Base-by-base conservation (phyloP, 441 rosid genomes). In the Corymbia calophylla region DNA sequence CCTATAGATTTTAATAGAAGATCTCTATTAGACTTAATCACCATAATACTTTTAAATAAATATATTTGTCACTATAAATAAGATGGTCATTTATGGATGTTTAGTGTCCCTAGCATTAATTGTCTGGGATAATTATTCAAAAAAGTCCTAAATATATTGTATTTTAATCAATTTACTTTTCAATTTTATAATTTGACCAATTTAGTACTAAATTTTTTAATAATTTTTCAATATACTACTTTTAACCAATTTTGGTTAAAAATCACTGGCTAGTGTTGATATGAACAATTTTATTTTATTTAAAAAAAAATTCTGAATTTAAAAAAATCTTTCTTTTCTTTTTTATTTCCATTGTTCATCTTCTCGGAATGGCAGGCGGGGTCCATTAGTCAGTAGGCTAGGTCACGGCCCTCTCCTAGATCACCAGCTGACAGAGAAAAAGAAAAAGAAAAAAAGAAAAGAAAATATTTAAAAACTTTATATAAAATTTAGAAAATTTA, bases 381-480 rank as follows among this genome's bases (percentile, higher is more conserved):
- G 16, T 23, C 2, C 1, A 0, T 19, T 35, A 25, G 48, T 70
- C 13, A 70, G 27, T 19, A 35, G 27, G 81, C 1, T 13, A 35
- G 81, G 48, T 70, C 1, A 2, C 1, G 5, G 27, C 4, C 27
- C 27, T 35, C 27, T 70, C 27, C 27, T 70, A 35, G 23, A 31
- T 66, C 10, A 11, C 1, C 3, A 3, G 2, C 2, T 1, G 3
- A n/a, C 0, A 4, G 10, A 21, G 11, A 31, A 66, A 66, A 66
- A 66, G 77, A 66, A 66, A 8, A 58, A 58, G 29, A 31, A 66
- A 19, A 31, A 66, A 66, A 66, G 12, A 31, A 31, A 35, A 32
- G 4, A 35, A 70, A 35, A 68, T 2, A 70, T 10, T 18, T 56
- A 9, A 1, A 19, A 68, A 32, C 1, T 68, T 35, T 5, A 35